These are phyloP conservation scores for Malus sieversii DNA, from an alignment of 306 rosid species.

Conservation along the genomic window DNA sequence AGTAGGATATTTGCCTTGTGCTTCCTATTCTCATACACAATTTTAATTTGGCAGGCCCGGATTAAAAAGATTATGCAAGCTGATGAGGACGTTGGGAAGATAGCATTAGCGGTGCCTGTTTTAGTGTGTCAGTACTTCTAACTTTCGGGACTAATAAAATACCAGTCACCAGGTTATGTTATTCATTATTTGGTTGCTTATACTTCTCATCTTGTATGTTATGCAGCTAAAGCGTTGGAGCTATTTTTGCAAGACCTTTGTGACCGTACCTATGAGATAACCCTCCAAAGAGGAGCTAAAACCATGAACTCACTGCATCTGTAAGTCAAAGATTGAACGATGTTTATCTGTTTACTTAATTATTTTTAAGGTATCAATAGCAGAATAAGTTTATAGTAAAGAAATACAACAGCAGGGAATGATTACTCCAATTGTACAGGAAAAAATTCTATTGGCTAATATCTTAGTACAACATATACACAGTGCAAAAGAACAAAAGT, in stretches of 20 bases:
- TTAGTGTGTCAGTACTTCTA: slow-evolving; percentile 74
- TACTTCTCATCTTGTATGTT: slow-evolving; percentile 12
- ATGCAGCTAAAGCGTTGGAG: slow-evolving; percentile 91
- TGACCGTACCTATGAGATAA: slow-evolving; percentile 88
- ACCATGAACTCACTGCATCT: slow-evolving; percentile 91
- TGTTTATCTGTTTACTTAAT: background rate
- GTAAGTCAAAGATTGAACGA: slow-evolving; percentile 40
- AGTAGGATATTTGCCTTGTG: background rate
- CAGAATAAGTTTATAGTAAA: background rate
- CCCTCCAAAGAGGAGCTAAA: slow-evolving; percentile 96
- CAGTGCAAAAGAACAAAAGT: background rate
- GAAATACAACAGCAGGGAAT: background rate
- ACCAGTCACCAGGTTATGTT: background rate
- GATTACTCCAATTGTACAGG: background rate
- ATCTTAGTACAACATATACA: background rate
- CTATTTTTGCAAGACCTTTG: slow-evolving; percentile 95
- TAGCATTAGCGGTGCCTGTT: slow-evolving; percentile 93
- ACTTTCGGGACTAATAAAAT: slow-evolving; percentile 4
- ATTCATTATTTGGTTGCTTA: slow-evolving; percentile 10
- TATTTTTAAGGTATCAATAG: background rate
- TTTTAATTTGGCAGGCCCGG: slow-evolving; percentile 54
- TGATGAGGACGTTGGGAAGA: slow-evolving; percentile 94
- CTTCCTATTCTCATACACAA: slow-evolving; percentile 17
- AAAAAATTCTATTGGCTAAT: background rate
- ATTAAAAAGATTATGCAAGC: slow-evolving; percentile 98